Conservation (phyloP, 108 stramenopile genomes). For the Chaetoceros tenuissimus region DNA sequence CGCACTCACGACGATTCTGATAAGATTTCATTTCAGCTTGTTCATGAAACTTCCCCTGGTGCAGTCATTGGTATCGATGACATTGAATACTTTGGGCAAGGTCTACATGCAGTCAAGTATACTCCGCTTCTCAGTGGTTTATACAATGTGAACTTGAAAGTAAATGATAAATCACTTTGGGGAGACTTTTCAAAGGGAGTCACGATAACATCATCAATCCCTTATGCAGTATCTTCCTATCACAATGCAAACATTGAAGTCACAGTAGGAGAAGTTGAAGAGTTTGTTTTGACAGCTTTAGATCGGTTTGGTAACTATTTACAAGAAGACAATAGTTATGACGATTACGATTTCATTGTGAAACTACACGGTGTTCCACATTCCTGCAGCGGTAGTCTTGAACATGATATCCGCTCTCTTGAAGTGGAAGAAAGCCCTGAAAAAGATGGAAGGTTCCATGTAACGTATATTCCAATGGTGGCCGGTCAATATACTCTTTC, state of each 20-base stretch:
- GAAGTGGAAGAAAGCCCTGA: slow-evolving; percentile 11
- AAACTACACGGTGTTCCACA: slow-evolving; percentile 22
- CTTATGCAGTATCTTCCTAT: slow-evolving; percentile 32
- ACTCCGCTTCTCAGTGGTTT: slow-evolving; percentile 52
- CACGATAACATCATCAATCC: too few relatives aligned
- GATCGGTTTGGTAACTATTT: slow-evolving; percentile 74
- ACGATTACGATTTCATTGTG: slow-evolving; percentile 14
- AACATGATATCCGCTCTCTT: slow-evolving; percentile 5
- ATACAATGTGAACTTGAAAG: slow-evolving; percentile 38
- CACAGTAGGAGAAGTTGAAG: slow-evolving; percentile 45
- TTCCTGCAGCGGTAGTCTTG: slow-evolving; percentile 13
- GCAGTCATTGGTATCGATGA: slow-evolving; percentile 38
- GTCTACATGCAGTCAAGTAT: slow-evolving; percentile 46
- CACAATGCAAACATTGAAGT: slow-evolving; percentile 36
- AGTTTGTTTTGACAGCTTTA: slow-evolving; percentile 37
- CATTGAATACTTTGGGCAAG: slow-evolving; percentile 35
- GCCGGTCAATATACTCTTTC: slow-evolving; percentile 50
- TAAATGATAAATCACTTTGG: too few relatives aligned
- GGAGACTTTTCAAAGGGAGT: too few relatives aligned
- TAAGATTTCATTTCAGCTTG: too few relatives aligned
- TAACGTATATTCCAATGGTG: slow-evolving; percentile 38
- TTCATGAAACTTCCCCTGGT: too few relatives aligned
- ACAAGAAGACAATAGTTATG: slow-evolving; percentile 9
- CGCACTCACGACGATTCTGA: too few relatives aligned
- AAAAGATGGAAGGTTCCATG: slow-evolving; percentile 45